These are phyloP conservation scores for Peronospora belbahrii DNA, from an alignment of 352 stramenopile genomes.

Conservation along the genomic window DNA sequence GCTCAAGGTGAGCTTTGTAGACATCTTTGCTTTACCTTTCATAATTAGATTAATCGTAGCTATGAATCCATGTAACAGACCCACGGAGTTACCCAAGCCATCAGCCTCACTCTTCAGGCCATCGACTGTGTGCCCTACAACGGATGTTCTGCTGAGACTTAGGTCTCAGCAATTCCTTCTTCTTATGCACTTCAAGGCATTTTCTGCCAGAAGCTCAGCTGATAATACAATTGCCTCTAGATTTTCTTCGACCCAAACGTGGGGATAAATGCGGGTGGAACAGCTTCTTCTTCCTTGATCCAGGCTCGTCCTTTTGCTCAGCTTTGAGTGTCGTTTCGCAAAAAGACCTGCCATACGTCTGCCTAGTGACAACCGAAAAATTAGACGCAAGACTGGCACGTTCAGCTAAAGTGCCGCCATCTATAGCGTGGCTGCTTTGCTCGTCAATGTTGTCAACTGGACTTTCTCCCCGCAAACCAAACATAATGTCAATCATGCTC, in stretches of 20 bases:
- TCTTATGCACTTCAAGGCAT: background rate
- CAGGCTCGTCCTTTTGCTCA: constrained; percentile 47
- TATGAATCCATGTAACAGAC: constrained; percentile 1
- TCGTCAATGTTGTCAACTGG: constrained; percentile 34
- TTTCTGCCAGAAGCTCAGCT: constrained; percentile 22
- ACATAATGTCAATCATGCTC: constrained; percentile 75
- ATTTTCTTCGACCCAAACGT: constrained; percentile 17
- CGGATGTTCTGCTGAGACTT: constrained; percentile 34
- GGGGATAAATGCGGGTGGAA: constrained; percentile 13
- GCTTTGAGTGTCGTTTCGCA: constrained; percentile 64
- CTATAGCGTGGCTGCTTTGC: constrained; percentile 36
- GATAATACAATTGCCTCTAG: constrained; percentile 34
- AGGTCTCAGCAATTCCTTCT: background rate
- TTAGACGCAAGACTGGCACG: constrained; percentile 57
- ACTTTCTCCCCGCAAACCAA: constrained; percentile 42
- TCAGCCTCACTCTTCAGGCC: constrained; percentile 1
- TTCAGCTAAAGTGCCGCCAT: constrained; percentile 37
- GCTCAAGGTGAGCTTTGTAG: constrained; percentile 3
- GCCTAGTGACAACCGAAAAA: constrained; percentile 38
- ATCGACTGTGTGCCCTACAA: constrained; percentile 33
- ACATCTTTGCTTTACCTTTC: background rate
- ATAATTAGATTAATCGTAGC: background rate
- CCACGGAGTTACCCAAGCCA: constrained; percentile 6
- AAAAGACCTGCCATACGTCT: constrained; percentile 43
- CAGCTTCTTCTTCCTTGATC: constrained; percentile 6